Conservation (phyloP, 345 rosid genomes). For the Eucalyptus cloeziana region DNA sequence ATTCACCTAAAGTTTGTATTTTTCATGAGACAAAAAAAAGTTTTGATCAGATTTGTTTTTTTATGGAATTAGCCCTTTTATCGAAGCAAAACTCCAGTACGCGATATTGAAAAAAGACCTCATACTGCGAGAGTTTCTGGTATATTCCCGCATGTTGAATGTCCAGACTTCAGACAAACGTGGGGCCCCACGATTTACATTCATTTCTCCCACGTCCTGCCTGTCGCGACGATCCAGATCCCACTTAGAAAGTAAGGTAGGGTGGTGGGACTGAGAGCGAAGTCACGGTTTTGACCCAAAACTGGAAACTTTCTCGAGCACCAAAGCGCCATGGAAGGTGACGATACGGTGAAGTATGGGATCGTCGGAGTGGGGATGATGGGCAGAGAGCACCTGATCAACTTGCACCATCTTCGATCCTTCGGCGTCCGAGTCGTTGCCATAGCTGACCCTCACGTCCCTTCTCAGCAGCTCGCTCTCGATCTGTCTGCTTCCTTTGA, state of each 20-base stretch:
- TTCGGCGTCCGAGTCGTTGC: slow-evolving; percentile 57
- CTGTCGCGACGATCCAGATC: background rate
- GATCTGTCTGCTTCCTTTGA: slow-evolving; percentile 46
- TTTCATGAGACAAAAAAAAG: too few relatives aligned
- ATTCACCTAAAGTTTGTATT: too few relatives aligned
- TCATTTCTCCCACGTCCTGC: background rate
- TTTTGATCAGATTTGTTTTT: too few relatives aligned
- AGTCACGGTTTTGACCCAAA: background rate
- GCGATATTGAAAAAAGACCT: background rate
- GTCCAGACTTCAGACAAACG: background rate
- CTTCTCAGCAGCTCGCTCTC: slow-evolving; percentile 54
- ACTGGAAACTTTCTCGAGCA: background rate
- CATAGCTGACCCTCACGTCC: slow-evolving; percentile 77
- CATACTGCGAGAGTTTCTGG: background rate
- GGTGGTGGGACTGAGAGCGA: background rate
- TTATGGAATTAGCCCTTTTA: too few relatives aligned
- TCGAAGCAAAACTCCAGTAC: background rate
- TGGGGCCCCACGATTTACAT: background rate
- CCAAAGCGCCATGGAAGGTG: background rate
- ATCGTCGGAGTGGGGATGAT: slow-evolving; percentile 92
- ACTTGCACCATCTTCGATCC: slow-evolving; percentile 64
- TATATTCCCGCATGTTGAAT: background rate
- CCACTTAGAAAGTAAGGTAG: background rate
- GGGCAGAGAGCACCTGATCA: slow-evolving; percentile 94
- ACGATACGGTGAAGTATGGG: slow-evolving; percentile 38